phyloP scores from a whole-genome alignment of 768 basidiomycete genomes.

The Lactarius hatsudake region DNA sequence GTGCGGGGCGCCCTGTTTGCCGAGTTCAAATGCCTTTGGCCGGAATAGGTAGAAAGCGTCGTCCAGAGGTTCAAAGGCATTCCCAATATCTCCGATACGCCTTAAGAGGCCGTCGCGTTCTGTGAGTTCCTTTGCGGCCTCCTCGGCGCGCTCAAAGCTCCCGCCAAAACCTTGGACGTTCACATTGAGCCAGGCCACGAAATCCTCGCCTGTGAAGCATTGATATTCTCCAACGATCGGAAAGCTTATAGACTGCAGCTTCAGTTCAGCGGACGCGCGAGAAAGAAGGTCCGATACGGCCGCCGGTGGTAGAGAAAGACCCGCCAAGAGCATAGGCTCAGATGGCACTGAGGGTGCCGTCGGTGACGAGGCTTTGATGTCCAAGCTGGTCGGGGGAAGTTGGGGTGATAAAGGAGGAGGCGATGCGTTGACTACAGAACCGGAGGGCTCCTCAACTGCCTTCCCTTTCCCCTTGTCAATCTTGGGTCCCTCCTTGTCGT shows the following conservation, averaged over 20 bases:
- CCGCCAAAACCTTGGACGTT: constrained; percentile 78
- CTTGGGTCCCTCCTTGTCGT: constrained; percentile 42
- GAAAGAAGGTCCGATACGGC: constrained; percentile 67
- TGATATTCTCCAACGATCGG: constrained; percentile 81
- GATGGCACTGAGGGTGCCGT: constrained; percentile 42
- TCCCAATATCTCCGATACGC: constrained; percentile 79
- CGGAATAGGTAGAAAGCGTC: constrained; percentile 86
- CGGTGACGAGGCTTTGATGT: constrained; percentile 36
- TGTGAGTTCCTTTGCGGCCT: constrained; percentile 55
- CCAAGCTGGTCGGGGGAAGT: constrained; percentile 44
- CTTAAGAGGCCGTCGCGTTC: constrained; percentile 58
- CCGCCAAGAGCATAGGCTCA: constrained; percentile 68
- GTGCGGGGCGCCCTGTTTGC: constrained; percentile 36
- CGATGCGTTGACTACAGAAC: constrained; percentile 42
- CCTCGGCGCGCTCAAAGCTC: constrained; percentile 74
- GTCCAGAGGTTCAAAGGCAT: constrained; percentile 71
- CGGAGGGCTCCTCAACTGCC: constrained; percentile 43
- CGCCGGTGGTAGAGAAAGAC: constrained; percentile 61
- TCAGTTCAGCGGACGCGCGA: constrained; percentile 70
- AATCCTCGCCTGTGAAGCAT: constrained; percentile 86
- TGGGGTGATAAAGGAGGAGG: constrained; percentile 66
- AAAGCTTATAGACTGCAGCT: constrained; percentile 67
- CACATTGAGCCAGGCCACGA: constrained; percentile 78
- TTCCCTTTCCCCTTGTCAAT: constrained; percentile 86
- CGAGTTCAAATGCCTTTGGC: constrained; percentile 70